Base-by-base conservation (phyloP, 192 early-diverging fungal genomes). In the Umbelopsis vinacea region DNA sequence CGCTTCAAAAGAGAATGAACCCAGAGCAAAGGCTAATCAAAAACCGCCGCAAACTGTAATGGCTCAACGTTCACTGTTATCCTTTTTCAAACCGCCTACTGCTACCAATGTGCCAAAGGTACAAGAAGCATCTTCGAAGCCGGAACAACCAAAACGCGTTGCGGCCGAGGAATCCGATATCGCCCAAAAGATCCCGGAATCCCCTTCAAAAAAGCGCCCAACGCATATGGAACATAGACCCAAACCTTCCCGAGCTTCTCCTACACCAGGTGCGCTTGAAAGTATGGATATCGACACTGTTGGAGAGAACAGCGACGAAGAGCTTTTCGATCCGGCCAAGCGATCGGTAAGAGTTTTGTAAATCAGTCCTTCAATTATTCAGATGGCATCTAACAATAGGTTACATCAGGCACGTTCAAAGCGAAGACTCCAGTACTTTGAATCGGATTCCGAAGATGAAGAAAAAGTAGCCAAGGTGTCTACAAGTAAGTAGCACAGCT, bases 381-480 rank as follows among this genome's bases (percentile, higher is more conserved):
- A 9, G 9, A 19, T 1, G 14, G 2, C 11, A 26, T 15, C 17
- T 14, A 26, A n/a, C 10, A 24, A 37, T 22, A 46, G 24, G 1
- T 47, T 43, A 3, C 6, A 35, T 72, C 6, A 73, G 45, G 29
- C 52, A 29, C 66, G 73, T 19, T 6, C 40, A 43, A 74, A 53
- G 33, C 67, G 66, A 54, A 45, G 67, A 3, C 19, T 68, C 10
- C 60, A 55, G 29, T 69, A 69, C 17, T 33, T 54, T 37, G 73
- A 68, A 53, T 68, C 67, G 4, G 73, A 74, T 21, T 45, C 66
- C 9, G 73, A 74, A 43, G 53, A 75, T 7, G 69, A 74, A 46
- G 69, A 69, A 14, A 35, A 43, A 23, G 15, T 33, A 63, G 19
- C 54, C 33, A 26, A 17, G 29, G n/a, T 19, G 52, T 15, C 12